phyloP scores from a whole-genome alignment of 257 asterid species.

The Jasminum sambac region DNA sequence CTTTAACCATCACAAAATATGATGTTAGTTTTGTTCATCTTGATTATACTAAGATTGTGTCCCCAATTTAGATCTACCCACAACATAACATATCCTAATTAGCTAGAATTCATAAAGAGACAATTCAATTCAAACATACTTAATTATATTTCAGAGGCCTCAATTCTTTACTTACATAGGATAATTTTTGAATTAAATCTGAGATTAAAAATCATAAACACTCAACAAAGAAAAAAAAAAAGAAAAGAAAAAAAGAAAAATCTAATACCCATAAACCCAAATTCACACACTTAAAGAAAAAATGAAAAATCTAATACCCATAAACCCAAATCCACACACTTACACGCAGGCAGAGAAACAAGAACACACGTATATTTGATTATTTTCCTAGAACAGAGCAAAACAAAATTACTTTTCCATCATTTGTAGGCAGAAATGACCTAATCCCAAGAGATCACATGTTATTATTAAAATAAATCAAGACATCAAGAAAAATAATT shows the following conservation, averaged over 20 bases:
- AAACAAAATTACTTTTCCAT: slow-evolving; percentile 15
- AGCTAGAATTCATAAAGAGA: not conserved
- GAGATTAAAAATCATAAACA: slow-evolving; percentile 15
- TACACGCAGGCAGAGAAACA: not conserved
- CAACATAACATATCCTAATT: not conserved
- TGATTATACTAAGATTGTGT: not conserved
- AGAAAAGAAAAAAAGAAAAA: slow-evolving; percentile 10
- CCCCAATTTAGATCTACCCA: not conserved
- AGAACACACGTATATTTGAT: not conserved
- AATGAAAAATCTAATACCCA: not conserved
- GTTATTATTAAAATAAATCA: slow-evolving; percentile 21
- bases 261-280: not conserved
- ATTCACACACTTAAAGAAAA: not conserved
- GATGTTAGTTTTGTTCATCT: not conserved
- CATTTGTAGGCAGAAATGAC: slow-evolving; percentile 30
- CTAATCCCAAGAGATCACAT: slow-evolving; percentile 44
- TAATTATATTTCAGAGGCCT: not conserved
- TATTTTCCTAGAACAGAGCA: slow-evolving; percentile 26
- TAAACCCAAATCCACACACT: not conserved
- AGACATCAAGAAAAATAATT: slow-evolving; percentile 11
- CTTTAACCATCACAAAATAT: not conserved
- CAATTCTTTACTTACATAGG: not conserved
- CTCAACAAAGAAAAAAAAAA: too few species aligned
- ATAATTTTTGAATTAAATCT: slow-evolving; percentile 12
- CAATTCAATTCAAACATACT: not conserved